phyloP scores from a whole-genome alignment of 1,284 basidiomycete genomes.

The Tilletia walkeri region DNA sequence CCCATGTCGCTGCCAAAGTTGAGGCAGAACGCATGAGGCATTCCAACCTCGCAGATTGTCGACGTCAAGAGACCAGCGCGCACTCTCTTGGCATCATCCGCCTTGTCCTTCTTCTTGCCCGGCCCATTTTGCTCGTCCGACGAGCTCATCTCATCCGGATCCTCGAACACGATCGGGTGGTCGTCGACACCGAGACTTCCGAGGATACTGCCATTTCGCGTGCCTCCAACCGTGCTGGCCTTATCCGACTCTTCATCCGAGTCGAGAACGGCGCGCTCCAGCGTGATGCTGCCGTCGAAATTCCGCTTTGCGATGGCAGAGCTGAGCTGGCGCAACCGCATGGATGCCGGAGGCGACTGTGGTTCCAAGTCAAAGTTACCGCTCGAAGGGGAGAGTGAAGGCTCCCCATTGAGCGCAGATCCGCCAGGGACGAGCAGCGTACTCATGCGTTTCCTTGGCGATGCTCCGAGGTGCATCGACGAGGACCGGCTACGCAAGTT shows the following conservation, averaged over 20 bases:
- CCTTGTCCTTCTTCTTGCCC: not conserved
- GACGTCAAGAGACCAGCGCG: conserved; percentile 22
- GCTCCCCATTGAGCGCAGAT: not conserved
- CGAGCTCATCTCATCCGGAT: not conserved
- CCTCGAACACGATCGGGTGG: not conserved
- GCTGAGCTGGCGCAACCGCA: conserved; percentile 6
- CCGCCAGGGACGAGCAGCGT: not conserved
- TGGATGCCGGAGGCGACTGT: conserved; percentile 1
- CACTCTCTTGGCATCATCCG: not conserved
- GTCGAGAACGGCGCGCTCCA: conserved; percentile 5
- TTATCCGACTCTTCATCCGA: conserved; percentile 12
- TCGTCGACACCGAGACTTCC: not conserved
- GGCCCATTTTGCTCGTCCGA: not conserved
- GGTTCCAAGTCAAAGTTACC: no score
- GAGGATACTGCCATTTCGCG: not conserved
- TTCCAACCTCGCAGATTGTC: conserved; percentile 36
- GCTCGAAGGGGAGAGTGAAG: not conserved
- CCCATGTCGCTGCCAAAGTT: conserved; percentile 4
- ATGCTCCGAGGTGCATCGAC: not conserved
- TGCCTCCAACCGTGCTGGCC: not conserved
- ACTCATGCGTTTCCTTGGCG: not conserved
- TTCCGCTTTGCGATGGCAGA: conserved; percentile 5
- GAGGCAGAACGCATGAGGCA: conserved; percentile 45
- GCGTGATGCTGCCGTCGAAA: conserved; percentile 3
- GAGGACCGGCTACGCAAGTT: not conserved